Conservation (phyloP, 2,329 filamentous ascomycete species). For the Helotiales sp. region DNA sequence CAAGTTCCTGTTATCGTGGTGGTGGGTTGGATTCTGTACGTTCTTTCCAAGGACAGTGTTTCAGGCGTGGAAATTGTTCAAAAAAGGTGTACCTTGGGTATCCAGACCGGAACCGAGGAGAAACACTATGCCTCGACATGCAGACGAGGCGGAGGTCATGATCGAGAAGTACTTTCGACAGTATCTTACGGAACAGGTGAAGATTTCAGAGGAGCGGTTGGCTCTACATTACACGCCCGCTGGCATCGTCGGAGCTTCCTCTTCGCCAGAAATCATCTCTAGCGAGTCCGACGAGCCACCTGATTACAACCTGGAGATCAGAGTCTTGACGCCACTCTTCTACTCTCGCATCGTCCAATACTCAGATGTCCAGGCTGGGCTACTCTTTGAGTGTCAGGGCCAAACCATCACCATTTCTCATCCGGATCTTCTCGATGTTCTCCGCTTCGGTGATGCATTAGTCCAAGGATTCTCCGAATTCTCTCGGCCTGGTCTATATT, state of each 20-base stretch:
- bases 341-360: constrained; percentile 68
- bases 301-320: constrained; percentile 48
- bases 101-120: constrained; percentile 62
- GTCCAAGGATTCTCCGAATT: background rate
- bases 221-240: constrained; percentile 54
- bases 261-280: constrained; percentile 39
- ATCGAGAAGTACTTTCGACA: constrained; percentile 49
- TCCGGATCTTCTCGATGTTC: background rate
- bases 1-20: constrained; percentile 57
- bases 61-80: constrained; percentile 58
- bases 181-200: constrained; percentile 52
- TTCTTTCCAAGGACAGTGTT: constrained; percentile 66
- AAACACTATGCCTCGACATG: constrained; percentile 53
- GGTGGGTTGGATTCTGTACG: constrained; percentile 68
- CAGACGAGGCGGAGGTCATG: constrained; percentile 48
- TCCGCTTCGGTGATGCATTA: background rate
- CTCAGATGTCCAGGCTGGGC: constrained; percentile 11
- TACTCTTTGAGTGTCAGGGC: constrained; percentile 6
- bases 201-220: constrained; percentile 44
- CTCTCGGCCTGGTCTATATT: background rate
- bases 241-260: constrained; percentile 40
- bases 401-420: constrained; percentile 19
- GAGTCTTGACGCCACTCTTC: constrained; percentile 63
- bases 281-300: constrained; percentile 33
- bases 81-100: constrained; percentile 60